These are phyloP conservation scores for Planoprotostelium fungivorum DNA, from an alignment of 78 protist genomes.

Conservation along the genomic window DNA sequence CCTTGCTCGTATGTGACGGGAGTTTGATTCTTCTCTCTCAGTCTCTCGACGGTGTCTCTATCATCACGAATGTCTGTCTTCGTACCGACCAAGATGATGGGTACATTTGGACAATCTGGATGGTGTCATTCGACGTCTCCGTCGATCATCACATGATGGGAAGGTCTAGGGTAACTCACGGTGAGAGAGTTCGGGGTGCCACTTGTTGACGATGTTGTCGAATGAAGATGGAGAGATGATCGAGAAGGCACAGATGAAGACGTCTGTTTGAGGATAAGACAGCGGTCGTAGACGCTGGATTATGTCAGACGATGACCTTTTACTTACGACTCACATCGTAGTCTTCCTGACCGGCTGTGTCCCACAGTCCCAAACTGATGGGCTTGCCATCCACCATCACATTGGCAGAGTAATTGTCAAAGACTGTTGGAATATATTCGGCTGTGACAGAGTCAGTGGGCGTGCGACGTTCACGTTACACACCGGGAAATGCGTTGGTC, in stretches of 20 bases:
- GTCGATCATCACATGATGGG: no score
- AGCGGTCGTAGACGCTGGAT: slow-evolving; percentile 90
- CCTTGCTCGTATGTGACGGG: slow-evolving; percentile 21
- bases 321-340: no score
- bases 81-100: slow-evolving; percentile 84
- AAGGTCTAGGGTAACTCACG: no score
- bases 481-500: no score
- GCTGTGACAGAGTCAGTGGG: no score
- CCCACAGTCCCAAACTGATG: slow-evolving; percentile 36
- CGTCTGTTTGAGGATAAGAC: no score
- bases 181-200: no score
- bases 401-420: no score
- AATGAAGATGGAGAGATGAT: slow-evolving; percentile 71
- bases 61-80: slow-evolving; percentile 37
- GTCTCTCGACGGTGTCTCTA: slow-evolving; percentile 11
- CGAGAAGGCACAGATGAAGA: slow-evolving; percentile 76
- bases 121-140: no score
- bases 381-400: slow-evolving; percentile 51
- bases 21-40: slow-evolving; percentile 24
- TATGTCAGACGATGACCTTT: slow-evolving; percentile 57
- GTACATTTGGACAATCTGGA: slow-evolving; percentile 65
- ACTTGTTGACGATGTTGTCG: slow-evolving; percentile 71
- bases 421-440: no score
- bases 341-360: no score
- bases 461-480: no score